Conservation (phyloP, 768 basidiomycete species). For the Lentinula boryana region DNA sequence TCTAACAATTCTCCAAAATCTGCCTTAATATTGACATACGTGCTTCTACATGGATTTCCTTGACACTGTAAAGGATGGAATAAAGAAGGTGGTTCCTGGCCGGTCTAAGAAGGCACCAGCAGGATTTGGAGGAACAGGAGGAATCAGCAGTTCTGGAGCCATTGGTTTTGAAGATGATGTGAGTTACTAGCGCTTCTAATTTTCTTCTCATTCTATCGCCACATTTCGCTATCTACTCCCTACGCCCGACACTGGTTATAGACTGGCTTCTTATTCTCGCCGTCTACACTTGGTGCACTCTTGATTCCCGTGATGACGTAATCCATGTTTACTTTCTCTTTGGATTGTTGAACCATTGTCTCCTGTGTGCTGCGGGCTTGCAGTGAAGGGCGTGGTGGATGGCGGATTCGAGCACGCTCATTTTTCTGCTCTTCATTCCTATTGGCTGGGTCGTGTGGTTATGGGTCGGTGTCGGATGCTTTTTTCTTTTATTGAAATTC, state of each 20-base stretch:
- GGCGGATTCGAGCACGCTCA: conserved; percentile 40
- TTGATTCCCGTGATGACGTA: conserved; percentile 33
- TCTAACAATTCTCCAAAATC: not conserved
- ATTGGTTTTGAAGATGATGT: conserved; percentile 72
- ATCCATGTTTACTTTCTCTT: conserved; percentile 34
- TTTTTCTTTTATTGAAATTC: conserved; percentile 11
- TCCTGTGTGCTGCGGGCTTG: not conserved
- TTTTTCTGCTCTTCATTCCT: conserved; percentile 63
- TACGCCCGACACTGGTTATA: not conserved
- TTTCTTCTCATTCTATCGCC: not conserved
- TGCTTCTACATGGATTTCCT: conserved; percentile 42
- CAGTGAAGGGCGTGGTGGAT: conserved; percentile 14
- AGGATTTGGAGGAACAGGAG: conserved; percentile 31
- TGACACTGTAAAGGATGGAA: conserved; percentile 49
- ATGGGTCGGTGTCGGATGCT: conserved; percentile 42
- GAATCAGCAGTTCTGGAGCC: conserved; percentile 47
- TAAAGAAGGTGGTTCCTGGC: conserved; percentile 40
- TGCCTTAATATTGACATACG: not conserved
- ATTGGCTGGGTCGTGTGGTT: conserved; percentile 61
- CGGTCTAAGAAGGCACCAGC: conserved; percentile 31
- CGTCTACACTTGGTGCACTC: conserved; percentile 2
- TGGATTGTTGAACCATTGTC: conserved; percentile 12
- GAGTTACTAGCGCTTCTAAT: conserved; percentile 24
- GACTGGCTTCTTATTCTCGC: not conserved
- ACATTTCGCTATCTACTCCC: not conserved